Conservation (phyloP, 495 filamentous ascomycete species). For the Podospora pseudocomata region DNA sequence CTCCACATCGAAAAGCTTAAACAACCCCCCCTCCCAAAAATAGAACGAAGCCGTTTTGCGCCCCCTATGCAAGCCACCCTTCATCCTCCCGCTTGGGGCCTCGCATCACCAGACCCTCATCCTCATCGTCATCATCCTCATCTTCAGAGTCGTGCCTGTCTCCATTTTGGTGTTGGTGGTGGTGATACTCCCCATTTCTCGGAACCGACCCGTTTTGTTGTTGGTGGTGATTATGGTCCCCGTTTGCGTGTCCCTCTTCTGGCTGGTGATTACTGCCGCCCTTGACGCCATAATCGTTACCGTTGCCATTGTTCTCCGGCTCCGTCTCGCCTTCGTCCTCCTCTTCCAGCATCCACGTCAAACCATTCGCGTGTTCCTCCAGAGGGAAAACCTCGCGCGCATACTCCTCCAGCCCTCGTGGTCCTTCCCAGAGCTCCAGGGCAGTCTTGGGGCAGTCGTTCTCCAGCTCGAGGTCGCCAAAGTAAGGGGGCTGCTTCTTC, state of each 20-base stretch:
- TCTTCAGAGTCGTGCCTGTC: constrained; percentile 22
- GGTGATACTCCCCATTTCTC: constrained; percentile 12
- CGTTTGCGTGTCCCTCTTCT: constrained; percentile 4
- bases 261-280: constrained; percentile 8
- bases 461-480: constrained; percentile 51
- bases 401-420: constrained; percentile 90
- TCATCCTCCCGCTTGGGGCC: constrained; percentile 49
- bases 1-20: neutral
- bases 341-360: constrained; percentile 76
- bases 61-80: constrained; percentile 44
- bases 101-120: constrained; percentile 49
- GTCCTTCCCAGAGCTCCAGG: constrained; percentile 82
- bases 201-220: constrained; percentile 16
- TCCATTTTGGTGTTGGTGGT: constrained; percentile 7
- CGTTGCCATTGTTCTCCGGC: constrained; percentile 14
- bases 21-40: neutral
- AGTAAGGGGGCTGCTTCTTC: constrained; percentile 51
- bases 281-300: constrained; percentile 18
- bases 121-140: constrained; percentile 37
- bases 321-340: constrained; percentile 30
- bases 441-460: constrained; percentile 65
- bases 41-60: neutral
- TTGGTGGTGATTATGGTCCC: constrained; percentile 19
- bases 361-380: constrained; percentile 88
- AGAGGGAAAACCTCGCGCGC: constrained; percentile 91